Conservation (phyloP, 192 early-diverging fungal species). For the Backusella circina region DNA sequence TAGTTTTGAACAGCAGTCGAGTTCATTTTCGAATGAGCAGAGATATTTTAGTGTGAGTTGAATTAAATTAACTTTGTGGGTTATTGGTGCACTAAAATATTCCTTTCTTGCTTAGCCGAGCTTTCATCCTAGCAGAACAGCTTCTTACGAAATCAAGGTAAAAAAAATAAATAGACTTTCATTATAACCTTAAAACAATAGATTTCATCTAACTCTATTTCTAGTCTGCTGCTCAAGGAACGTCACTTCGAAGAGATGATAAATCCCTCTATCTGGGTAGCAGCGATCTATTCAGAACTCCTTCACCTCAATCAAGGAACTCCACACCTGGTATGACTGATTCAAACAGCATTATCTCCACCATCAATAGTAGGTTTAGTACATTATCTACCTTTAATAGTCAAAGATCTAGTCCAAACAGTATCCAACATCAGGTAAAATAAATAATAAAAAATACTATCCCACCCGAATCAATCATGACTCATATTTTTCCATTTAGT, state of each 20-base stretch:
- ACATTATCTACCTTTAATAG: not conserved
- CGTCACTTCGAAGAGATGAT: not conserved
- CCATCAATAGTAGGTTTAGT: conserved; percentile 5
- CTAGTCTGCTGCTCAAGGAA: not conserved
- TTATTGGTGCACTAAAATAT: not conserved
- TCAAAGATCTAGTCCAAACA: not conserved
- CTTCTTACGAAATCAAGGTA: conserved; percentile 5
- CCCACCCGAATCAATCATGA: no score
- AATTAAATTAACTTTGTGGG: not conserved
- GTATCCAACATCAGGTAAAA: not conserved
- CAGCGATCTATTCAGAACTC: not conserved
- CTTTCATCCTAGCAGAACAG: conserved; percentile 11
- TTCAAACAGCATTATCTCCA: not conserved
- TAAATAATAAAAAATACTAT: no score
- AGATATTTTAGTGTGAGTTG: conserved; percentile 12
- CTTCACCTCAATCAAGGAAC: not conserved
- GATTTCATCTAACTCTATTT: no score
- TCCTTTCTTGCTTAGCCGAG: not conserved
- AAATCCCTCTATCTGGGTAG: not conserved
- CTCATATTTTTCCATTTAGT: not conserved
- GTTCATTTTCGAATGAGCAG: not conserved
- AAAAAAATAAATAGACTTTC: not conserved
- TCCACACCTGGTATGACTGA: not conserved
- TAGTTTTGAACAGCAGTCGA: not conserved
- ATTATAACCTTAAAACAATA: not conserved